Evolutionary conservation across 1,284 basidiomycete species (phyloP), one percentile per base, ranked within the genome.

Genomic region (Psilocybe mexicana): DNA sequence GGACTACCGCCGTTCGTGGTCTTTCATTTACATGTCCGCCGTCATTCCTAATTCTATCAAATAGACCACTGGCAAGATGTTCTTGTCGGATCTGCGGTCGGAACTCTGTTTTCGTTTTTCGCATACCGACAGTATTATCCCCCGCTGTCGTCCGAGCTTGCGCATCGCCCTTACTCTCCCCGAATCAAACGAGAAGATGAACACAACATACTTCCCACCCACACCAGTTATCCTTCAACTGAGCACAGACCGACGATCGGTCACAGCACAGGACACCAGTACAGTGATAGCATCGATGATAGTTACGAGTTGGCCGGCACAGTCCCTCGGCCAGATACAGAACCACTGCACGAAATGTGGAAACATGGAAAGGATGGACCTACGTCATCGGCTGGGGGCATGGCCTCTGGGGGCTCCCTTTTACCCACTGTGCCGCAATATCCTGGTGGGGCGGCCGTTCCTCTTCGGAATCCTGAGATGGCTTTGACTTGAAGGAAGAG

Each of bases 1-100:
- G 88, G 93, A 95, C 72, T 90, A 92, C 66, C 83, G 93, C 58
- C 93, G 92, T 92, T 69, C 65, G 85, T 76, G 50, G 14, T 35
- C 10, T 18, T 36, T 33, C 10, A 12, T 25, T 12, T 28, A 2
- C 28, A 0, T 18, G 18, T 18, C 18, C 18, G 18, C 18, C 18
- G 30, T 30, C 46, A 35, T 35, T 28, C 5, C 8, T 33, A 8
- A 6, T 1, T 5, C 28, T 48, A 48, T 23, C 18, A 6, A 55
- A 36, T 63, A 92, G 90, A 94, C 71, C 91, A 94, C 70, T 94
- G 92, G 90, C 86, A 93, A 43, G 93, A 98, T 67, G 89, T 97
- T 43, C 72, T 94, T 5, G 83, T 92, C 2, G 95, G 96, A 18
- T 85, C 87, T 2, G 54, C 88, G 35, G 77, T 97, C 10, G 96